Percentiles rank a stretch among this genome's conserved stretches.
Evolutionary conservation across 23 red algal genomes (phyloP).

Genomic region (Pyropia yezoensis): DNA sequence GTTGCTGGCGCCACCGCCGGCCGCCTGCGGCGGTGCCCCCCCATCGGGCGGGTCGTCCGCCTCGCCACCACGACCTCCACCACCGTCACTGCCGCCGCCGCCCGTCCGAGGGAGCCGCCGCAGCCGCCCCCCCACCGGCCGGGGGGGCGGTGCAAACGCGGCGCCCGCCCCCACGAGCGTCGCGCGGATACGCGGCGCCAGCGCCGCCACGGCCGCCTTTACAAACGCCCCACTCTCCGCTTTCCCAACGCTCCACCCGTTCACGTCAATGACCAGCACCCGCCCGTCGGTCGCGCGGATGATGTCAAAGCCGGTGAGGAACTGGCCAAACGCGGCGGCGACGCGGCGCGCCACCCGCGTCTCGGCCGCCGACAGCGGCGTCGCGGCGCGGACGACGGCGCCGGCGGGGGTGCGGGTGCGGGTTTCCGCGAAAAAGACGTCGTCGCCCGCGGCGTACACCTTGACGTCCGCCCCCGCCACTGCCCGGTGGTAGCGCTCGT

Average conservation of each 20-base stretch:
- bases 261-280: slow-evolving; percentile 87
- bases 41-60: no score
- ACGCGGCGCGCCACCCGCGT: slow-evolving; percentile 28
- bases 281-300: slow-evolving; percentile 31
- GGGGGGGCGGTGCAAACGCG: no score
- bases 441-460: slow-evolving; percentile 72
- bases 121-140: no score
- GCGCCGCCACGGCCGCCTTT: slow-evolving; percentile 5
- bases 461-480: slow-evolving; percentile 70
- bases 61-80: no score
- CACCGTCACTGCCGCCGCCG: no score
- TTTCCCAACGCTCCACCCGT: slow-evolving; percentile 95
- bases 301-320: slow-evolving; percentile 87
- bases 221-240: slow-evolving; percentile 2
- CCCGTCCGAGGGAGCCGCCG: no score
- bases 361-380: slow-evolving; percentile 45
- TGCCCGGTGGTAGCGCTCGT: slow-evolving; percentile 64
- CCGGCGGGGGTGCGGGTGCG: slow-evolving; percentile 78
- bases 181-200: neutral
- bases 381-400: slow-evolving; percentile 48
- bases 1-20: no score
- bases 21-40: no score
- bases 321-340: slow-evolving; percentile 65
- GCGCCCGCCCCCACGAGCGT: no score
- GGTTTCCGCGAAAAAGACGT: slow-evolving; percentile 64